Evolutionary conservation across 1,284 basidiomycete genomes (phyloP).

Genomic region (Cutaneotrichosporon cutaneum): DNA sequence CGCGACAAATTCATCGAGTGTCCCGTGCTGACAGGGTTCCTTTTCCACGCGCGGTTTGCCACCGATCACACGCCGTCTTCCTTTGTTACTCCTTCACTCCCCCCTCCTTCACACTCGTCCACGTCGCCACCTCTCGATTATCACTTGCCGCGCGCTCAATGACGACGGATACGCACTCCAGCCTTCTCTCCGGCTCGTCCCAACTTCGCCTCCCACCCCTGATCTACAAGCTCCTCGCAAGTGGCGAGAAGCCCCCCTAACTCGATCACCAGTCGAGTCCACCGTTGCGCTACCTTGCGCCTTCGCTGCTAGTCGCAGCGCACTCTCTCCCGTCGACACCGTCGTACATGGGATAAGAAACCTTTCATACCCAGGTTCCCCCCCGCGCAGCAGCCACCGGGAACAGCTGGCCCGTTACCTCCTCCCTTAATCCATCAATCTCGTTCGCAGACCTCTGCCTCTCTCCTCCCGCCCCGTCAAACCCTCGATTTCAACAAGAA

Average conservation of each 20-base stretch:
- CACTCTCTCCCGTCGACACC: conserved; percentile 13
- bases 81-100: neutral
- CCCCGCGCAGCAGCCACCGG: neutral
- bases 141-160: conserved; percentile 1
- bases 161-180: conserved; percentile 21
- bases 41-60: neutral
- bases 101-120: neutral
- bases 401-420: neutral
- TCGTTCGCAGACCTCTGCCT: neutral
- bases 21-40: conserved; percentile 5
- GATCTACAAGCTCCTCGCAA: conserved; percentile 48
- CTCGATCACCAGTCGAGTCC: conserved; percentile 25
- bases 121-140: neutral
- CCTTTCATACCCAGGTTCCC: neutral
- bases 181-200: conserved; percentile 39
- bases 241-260: conserved; percentile 52
- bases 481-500: conserved; percentile 1
- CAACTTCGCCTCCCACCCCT: conserved; percentile 46
- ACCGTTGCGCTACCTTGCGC: conserved; percentile 9
- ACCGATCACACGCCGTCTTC: neutral
- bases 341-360: conserved; percentile 32
- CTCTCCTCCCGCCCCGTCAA: neutral
- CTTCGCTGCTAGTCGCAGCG: conserved; percentile 18
- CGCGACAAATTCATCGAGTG: conserved; percentile 1
- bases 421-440: conserved; percentile 4